These are phyloP conservation scores for Pyrenophora tritici-repentis DNA, from an alignment of 2,329 filamentous ascomycete genomes.

Conservation along the genomic window DNA sequence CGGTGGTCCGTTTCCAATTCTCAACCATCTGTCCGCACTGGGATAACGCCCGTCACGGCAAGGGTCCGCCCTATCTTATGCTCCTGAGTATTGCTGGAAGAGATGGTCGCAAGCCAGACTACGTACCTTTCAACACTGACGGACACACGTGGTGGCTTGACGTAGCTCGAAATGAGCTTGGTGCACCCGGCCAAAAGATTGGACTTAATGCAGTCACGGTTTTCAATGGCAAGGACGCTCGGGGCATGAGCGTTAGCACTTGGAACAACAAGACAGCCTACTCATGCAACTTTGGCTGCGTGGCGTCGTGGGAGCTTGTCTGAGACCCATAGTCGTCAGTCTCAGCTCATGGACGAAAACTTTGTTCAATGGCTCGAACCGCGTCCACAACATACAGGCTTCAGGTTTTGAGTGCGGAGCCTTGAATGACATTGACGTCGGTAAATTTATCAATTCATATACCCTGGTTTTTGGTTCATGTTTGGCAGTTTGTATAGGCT, in stretches of 20 bases:
- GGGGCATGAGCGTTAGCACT: conserved; percentile 54
- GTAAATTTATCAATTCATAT: neutral
- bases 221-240: conserved; percentile 56
- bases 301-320: conserved; percentile 62
- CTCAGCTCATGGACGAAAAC: too few species aligned
- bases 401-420: neutral
- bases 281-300: conserved; percentile 52
- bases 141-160: conserved; percentile 83
- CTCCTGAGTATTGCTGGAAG: conserved; percentile 65
- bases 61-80: conserved; percentile 69
- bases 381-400: neutral
- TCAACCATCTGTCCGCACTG: conserved; percentile 81
- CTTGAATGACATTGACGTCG: neutral
- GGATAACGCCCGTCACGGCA: conserved; percentile 70
- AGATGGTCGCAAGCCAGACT: conserved; percentile 70
- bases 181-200: conserved; percentile 60
- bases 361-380: neutral
- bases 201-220: conserved; percentile 65
- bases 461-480: neutral
- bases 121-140: conserved; percentile 72
- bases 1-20: conserved; percentile 76
- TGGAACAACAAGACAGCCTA: conserved; percentile 47
- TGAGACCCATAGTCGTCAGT: conserved; percentile 16
- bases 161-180: conserved; percentile 60
- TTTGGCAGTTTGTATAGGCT: neutral